Conservation (phyloP, 306 rosid species). For the Dalbergia cultrata region DNA sequence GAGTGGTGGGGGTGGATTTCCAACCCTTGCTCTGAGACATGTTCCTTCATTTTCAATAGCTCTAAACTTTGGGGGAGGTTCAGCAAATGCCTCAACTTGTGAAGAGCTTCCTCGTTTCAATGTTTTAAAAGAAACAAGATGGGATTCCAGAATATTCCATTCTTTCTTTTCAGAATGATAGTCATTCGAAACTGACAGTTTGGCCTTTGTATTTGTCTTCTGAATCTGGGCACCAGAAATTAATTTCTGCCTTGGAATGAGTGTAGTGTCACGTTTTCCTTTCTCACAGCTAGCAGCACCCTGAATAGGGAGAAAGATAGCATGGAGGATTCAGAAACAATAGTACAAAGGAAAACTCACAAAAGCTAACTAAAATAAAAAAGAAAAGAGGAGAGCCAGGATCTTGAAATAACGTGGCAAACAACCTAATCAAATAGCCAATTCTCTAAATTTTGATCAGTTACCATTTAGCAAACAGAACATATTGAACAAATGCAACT, state of each 20-base stretch:
- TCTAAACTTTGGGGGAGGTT: slow-evolving; percentile 67
- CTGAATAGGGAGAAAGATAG: slow-evolving; percentile 56
- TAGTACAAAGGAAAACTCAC: slow-evolving; percentile 23
- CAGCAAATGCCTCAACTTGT: slow-evolving; percentile 63
- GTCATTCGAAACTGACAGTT: slow-evolving; percentile 45
- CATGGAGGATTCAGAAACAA: slow-evolving; percentile 27
- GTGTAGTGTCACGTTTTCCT: slow-evolving; percentile 48
- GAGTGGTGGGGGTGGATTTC: slow-evolving; percentile 51
- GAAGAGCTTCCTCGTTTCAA: slow-evolving; percentile 68
- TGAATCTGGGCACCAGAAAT: slow-evolving; percentile 53
- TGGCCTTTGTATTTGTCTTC: slow-evolving; percentile 54
- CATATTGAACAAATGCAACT: slow-evolving; percentile 26
- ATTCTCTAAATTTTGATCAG: slow-evolving; percentile 16
- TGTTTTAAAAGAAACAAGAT: slow-evolving; percentile 54
- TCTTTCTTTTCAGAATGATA: slow-evolving; percentile 49
- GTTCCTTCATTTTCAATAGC: slow-evolving; percentile 63
- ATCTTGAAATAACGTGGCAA: slow-evolving; percentile 37
- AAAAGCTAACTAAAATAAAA: slow-evolving; percentile 22
- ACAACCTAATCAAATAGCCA: background rate
- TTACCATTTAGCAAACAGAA: slow-evolving; percentile 31
- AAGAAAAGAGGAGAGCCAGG: slow-evolving; percentile 15
- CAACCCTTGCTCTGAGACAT: slow-evolving; percentile 55
- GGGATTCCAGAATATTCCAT: slow-evolving; percentile 47
- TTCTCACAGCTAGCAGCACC: slow-evolving; percentile 61
- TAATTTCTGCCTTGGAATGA: slow-evolving; percentile 45